Percentiles rank a stretch among this genome's conserved stretches.
Evolutionary conservation across 1,284 basidiomycete species (phyloP).

Genomic region (Fomitopsis pinicola): DNA sequence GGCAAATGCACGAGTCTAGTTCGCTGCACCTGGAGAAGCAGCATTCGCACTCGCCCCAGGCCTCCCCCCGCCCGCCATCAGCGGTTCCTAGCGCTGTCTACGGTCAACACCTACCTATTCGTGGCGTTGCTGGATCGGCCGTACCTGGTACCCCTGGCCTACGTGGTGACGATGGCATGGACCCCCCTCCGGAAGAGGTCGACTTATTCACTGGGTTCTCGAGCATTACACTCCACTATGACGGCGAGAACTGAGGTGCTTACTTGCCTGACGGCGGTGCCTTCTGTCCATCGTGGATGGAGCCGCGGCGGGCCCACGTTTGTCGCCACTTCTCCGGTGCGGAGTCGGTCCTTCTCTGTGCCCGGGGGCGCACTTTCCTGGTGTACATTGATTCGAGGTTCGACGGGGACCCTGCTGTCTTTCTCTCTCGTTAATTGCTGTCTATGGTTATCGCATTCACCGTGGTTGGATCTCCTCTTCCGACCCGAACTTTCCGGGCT

Average conservation of each 20-base stretch:
- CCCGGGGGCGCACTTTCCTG: background rate
- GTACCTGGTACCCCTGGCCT: constrained; percentile 42
- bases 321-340: background rate
- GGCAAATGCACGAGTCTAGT: constrained; percentile 84
- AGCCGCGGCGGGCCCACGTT: background rate
- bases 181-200: constrained; percentile 31
- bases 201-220: constrained; percentile 82
- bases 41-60: constrained; percentile 16
- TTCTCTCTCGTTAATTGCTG: background rate
- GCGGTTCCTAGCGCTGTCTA: background rate
- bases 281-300: background rate
- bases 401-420: background rate
- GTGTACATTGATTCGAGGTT: background rate
- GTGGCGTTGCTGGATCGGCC: constrained; percentile 31
- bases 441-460: background rate
- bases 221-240: constrained; percentile 84
- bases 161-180: constrained; percentile 46
- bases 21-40: constrained; percentile 83
- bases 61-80: constrained; percentile 22
- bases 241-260: constrained; percentile 48
- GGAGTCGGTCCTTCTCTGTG: background rate
- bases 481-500: background rate
- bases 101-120: constrained; percentile 17
- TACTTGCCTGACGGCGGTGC: background rate
- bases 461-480: background rate